Evolutionary conservation across 2,329 filamentous ascomycete genomes (phyloP).

Genomic region (Orbilia oligospora): DNA sequence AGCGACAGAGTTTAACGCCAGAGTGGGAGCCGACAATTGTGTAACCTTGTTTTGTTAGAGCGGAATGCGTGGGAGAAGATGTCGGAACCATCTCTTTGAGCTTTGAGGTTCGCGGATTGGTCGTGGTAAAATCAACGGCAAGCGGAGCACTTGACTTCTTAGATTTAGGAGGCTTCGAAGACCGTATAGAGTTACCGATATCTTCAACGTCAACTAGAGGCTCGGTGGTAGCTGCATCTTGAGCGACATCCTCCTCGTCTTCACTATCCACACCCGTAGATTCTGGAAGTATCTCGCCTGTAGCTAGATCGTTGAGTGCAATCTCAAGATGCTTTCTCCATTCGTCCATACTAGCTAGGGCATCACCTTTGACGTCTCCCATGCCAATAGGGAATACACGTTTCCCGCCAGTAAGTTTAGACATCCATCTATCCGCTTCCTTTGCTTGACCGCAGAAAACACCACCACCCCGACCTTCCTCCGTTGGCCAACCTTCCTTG

Average conservation of each 20-base stretch:
- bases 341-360: slow-evolving; percentile 77
- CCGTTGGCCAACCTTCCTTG: slow-evolving; percentile 89
- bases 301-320: slow-evolving; percentile 73
- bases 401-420: slow-evolving; percentile 88
- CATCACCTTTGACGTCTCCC: slow-evolving; percentile 76
- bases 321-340: slow-evolving; percentile 84
- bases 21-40: slow-evolving; percentile 95
- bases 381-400: slow-evolving; percentile 82
- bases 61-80: slow-evolving; percentile 86
- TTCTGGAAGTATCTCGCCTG: slow-evolving; percentile 61
- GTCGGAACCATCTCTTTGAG: slow-evolving; percentile 95
- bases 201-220: slow-evolving; percentile 64
- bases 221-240: slow-evolving; percentile 58
- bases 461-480: slow-evolving; percentile 76
- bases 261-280: slow-evolving; percentile 63
- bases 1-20: slow-evolving; percentile 80
- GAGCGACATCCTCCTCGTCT: slow-evolving; percentile 60
- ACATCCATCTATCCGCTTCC: slow-evolving; percentile 95
- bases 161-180: slow-evolving; percentile 72
- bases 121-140: slow-evolving; percentile 85
- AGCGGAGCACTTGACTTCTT: slow-evolving; percentile 71
- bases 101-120: slow-evolving; percentile 70
- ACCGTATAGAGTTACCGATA: slow-evolving; percentile 62
- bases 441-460: slow-evolving; percentile 86
- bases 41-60: slow-evolving; percentile 96